A percentile compares a stretch with the other conserved stretches of the same genome.
Conservation (phyloP, 2,329 filamentous ascomycete genomes). For the Dothistroma pini region DNA sequence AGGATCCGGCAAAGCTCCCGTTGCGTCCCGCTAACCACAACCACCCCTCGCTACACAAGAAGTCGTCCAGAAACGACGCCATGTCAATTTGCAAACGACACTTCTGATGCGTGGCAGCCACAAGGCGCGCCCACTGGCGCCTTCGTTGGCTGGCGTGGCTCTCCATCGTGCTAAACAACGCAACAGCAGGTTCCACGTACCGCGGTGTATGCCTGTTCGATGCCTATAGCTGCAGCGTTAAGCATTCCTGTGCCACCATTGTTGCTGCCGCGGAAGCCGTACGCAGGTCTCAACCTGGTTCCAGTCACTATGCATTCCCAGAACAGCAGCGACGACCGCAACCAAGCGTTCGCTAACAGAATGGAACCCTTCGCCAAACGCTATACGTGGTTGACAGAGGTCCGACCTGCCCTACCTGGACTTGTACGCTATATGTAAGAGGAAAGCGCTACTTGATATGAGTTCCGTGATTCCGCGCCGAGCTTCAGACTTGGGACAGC, state of each 20-base stretch:
- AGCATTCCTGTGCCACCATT: background rate
- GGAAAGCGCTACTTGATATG: background rate
- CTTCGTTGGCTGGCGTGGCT: background rate
- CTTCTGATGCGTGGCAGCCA: background rate
- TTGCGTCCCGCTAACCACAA: constrained; percentile 1
- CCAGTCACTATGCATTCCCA: background rate
- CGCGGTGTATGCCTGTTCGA: background rate
- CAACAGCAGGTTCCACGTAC: background rate
- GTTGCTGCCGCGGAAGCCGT: background rate
- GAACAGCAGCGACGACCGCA: background rate
- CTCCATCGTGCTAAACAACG: background rate
- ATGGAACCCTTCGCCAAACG: background rate
- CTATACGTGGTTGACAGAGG: background rate
- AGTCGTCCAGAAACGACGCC: background rate
- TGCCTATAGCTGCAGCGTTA: background rate
- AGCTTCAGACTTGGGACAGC: background rate
- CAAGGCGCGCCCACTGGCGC: background rate
- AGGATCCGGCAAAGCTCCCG: constrained; percentile 2
- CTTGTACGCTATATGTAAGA: background rate
- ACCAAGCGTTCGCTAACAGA: background rate
- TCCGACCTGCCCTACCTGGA: background rate
- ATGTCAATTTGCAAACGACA: background rate
- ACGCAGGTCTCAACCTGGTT: background rate
- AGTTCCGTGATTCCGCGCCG: background rate
- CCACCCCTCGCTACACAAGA: background rate